Conservation (phyloP, 345 rosid species). For the Excoecaria agallocha region DNA sequence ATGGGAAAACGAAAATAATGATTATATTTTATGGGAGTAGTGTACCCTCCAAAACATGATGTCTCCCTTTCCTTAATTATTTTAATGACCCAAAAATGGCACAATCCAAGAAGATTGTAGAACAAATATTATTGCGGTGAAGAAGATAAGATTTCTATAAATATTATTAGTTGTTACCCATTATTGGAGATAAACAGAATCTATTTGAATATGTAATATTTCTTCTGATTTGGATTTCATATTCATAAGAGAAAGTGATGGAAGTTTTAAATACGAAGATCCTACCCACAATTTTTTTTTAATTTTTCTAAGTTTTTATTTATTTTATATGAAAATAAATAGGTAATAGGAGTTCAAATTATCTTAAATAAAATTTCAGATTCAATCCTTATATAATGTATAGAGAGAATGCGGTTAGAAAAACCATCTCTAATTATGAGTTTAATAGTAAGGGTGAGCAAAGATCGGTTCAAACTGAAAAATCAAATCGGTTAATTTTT, state of each 20-base stretch:
- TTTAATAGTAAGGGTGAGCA: no score
- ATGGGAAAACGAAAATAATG: not conserved
- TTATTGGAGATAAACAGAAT: not conserved
- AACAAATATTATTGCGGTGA: constrained; percentile 3
- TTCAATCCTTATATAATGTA: no score
- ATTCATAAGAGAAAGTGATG: constrained; percentile 22
- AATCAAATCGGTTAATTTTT: no score
- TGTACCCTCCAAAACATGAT: constrained; percentile 10
- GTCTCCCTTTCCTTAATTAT: constrained; percentile 11
- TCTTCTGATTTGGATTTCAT: not conserved
- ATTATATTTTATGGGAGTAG: not conserved
- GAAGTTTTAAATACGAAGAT: not conserved
- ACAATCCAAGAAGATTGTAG: constrained; percentile 24
- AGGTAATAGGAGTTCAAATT: no score
- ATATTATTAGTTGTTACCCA: not conserved
- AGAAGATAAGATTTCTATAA: constrained; percentile 23
- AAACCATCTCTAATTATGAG: no score
- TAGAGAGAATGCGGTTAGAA: no score
- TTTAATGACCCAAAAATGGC: not conserved
- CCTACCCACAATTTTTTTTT: no score
- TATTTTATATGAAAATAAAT: no score
- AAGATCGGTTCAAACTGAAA: no score
- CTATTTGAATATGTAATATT: not conserved
- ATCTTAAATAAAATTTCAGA: no score
- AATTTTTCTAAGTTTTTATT: no score